These are phyloP conservation scores for Cordia subcordata DNA, from an alignment of 257 asterid species.

Conservation along the genomic window DNA sequence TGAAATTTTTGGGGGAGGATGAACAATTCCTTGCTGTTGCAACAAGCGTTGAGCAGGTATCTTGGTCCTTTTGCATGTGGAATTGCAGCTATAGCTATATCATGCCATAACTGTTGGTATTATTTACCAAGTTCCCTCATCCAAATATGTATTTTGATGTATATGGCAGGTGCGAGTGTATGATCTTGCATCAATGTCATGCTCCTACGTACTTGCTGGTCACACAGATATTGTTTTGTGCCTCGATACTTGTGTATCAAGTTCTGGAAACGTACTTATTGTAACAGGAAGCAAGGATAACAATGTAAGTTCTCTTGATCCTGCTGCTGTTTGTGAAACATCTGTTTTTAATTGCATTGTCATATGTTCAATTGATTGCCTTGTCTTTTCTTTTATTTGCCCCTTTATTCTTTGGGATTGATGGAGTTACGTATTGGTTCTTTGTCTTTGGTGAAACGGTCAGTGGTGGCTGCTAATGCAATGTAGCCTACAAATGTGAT, in stretches of 20 bases:
- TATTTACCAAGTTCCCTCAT: background rate
- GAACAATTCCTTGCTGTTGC: conserved; percentile 91
- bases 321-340: background rate
- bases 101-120: background rate
- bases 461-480: too few relatives aligned
- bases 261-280: conserved; percentile 64
- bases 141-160: background rate
- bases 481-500: too few relatives aligned
- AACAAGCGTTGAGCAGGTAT: conserved; percentile 90
- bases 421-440: too few relatives aligned
- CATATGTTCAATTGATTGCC: background rate
- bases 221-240: conserved; percentile 81
- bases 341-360: background rate
- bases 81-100: background rate
- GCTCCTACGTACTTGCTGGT: conserved; percentile 86
- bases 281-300: conserved; percentile 95
- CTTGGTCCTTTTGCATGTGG: conserved; percentile 10
- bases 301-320: conserved; percentile 45
- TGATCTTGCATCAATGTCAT: conserved; percentile 93
- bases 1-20: conserved; percentile 93
- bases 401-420: too few relatives aligned
- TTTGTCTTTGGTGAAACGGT: too few relatives aligned
- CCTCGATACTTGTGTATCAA: conserved; percentile 72
- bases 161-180: conserved; percentile 78
- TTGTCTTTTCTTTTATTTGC: background rate